phyloP scores from a whole-genome alignment of 2,329 filamentous ascomycete species.

The Paraphoma chrysanthemicola region DNA sequence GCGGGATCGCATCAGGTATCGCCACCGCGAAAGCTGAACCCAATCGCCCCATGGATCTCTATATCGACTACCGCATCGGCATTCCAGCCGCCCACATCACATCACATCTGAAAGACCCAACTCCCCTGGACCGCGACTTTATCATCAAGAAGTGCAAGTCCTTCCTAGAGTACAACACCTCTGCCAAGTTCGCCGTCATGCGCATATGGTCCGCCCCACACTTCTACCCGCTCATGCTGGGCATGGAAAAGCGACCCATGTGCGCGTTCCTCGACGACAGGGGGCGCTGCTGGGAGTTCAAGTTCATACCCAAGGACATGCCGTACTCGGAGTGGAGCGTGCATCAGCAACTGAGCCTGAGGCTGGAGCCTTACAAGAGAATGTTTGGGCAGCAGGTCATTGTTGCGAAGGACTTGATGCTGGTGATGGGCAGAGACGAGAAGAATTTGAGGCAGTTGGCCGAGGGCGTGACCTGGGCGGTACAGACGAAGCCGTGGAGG shows the following conservation, averaged over 20 bases:
- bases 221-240: constrained; percentile 59
- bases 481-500: constrained; percentile 58
- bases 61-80: constrained; percentile 51
- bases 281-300: constrained; percentile 56
- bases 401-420: constrained; percentile 52
- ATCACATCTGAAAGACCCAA: constrained; percentile 41
- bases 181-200: constrained; percentile 53
- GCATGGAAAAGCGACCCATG: constrained; percentile 41
- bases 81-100: constrained; percentile 28
- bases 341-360: constrained; percentile 47
- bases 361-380: constrained; percentile 38
- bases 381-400: constrained; percentile 49
- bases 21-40: constrained; percentile 50
- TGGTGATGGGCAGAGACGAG: constrained; percentile 56
- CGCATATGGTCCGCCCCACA: constrained; percentile 57
- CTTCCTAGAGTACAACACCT: constrained; percentile 31
- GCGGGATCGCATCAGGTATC: constrained; percentile 41
- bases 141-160: constrained; percentile 41
- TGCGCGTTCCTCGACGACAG: constrained; percentile 53
- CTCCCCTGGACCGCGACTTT: constrained; percentile 35
- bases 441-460: constrained; percentile 50
- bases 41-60: constrained; percentile 50
- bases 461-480: constrained; percentile 52
- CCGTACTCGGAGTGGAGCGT: constrained; percentile 53
- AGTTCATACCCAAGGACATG: constrained; percentile 57